These are phyloP conservation scores for Chaetomium globosum DNA, from an alignment of 2,329 filamentous ascomycete genomes.

Conservation along the genomic window DNA sequence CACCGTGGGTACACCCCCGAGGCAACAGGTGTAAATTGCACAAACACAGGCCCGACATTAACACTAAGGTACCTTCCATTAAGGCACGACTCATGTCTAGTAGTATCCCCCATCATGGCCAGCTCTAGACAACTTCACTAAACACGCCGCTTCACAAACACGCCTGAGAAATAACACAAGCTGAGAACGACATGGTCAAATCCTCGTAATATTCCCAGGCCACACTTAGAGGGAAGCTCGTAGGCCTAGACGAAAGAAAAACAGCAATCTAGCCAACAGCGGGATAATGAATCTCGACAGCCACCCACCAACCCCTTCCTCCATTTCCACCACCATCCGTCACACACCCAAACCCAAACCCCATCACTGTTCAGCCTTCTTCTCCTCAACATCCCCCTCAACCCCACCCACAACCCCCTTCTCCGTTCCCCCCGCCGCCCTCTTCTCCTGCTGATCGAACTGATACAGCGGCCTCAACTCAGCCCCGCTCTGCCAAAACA, in stretches of 20 bases:
- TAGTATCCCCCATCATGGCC: too few relatives aligned
- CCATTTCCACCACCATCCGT: background rate
- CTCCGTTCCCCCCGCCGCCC: background rate
- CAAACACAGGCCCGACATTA: too few relatives aligned
- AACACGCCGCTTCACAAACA: too few relatives aligned
- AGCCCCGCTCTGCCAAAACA: slow-evolving; percentile 55
- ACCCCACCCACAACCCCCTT: background rate
- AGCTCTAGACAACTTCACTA: too few relatives aligned
- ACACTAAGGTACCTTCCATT: too few relatives aligned
- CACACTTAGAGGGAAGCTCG: background rate
- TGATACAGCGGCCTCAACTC: slow-evolving; percentile 54
- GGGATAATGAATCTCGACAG: too few relatives aligned
- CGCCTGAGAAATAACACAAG: too few relatives aligned
- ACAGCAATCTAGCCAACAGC: background rate
- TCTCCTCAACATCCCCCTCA: background rate
- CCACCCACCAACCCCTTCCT: background rate
- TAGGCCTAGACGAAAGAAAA: too few relatives aligned
- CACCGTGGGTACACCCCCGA: too few relatives aligned
- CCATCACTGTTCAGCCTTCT: background rate
- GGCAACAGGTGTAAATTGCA: too few relatives aligned
- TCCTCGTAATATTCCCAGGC: slow-evolving; percentile 2
- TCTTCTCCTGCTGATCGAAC: slow-evolving; percentile 25
- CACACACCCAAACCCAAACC: background rate
- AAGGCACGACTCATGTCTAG: too few relatives aligned
- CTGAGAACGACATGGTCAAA: background rate